Conservation (phyloP, 306 rosid species). For the Vicia faba region DNA sequence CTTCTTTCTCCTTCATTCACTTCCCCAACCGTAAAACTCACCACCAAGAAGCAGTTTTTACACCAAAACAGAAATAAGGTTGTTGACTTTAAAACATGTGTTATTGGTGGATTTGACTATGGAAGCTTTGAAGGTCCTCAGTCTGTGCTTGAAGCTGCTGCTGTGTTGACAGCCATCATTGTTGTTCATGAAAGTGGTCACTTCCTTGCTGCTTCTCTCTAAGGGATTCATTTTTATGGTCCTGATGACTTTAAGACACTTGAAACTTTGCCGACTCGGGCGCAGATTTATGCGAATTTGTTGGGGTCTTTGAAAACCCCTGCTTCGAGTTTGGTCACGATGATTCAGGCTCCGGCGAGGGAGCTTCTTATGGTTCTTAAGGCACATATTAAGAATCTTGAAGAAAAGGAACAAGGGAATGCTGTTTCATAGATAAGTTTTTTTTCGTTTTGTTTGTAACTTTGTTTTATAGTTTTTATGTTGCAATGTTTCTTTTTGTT, state of each 20-base stretch:
- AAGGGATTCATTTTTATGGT: constrained; percentile 85
- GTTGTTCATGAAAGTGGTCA: constrained; percentile 98
- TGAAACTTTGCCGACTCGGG: constrained; percentile 77
- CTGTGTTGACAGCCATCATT: constrained; percentile 85
- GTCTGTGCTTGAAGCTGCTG: constrained; percentile 85
- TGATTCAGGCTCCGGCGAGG: constrained; percentile 87
- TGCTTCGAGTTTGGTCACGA: constrained; percentile 66
- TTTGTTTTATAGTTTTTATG: constrained; percentile 1
- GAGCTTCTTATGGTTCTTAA: constrained; percentile 71
- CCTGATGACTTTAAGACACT: constrained; percentile 72
- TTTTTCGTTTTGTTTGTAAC: neutral
- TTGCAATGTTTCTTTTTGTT: constrained; percentile 4
- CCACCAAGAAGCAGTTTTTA: constrained; percentile 51
- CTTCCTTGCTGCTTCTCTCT: constrained; percentile 91
- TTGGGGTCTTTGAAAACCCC: constrained; percentile 72
- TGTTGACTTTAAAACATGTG: constrained; percentile 58
- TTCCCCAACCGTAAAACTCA: constrained; percentile 43
- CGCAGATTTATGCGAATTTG: constrained; percentile 74
- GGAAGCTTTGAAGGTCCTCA: constrained; percentile 83
- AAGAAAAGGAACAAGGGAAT: constrained; percentile 54
- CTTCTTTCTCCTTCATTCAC: constrained; percentile 45
- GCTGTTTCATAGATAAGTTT: constrained; percentile 47
- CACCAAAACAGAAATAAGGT: constrained; percentile 40
- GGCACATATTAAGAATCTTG: constrained; percentile 76
- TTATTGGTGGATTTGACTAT: constrained; percentile 63